These are phyloP conservation scores for Macadamia tetraphylla DNA, from an alignment of 164 flowering plant genomes.

Conservation along the genomic window DNA sequence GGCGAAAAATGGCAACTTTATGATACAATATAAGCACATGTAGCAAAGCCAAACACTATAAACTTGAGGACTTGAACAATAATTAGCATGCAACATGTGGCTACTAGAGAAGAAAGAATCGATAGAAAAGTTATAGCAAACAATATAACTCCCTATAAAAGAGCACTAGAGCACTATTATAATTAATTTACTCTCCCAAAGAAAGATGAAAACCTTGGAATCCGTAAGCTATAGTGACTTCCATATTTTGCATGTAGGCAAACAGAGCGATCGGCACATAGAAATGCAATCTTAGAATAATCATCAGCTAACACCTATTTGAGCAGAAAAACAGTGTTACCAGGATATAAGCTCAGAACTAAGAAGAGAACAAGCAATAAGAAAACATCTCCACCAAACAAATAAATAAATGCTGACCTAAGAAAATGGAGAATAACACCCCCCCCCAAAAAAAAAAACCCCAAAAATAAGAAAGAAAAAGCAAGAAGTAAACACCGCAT, in stretches of 20 bases:
- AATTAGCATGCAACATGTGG: not conserved
- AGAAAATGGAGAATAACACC: not conserved
- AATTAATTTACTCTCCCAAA: not conserved
- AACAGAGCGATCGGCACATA: constrained; percentile 91
- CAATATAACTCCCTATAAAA: not conserved
- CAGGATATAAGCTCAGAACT: not conserved
- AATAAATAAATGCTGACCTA: not conserved
- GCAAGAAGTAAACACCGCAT: too few relatives aligned
- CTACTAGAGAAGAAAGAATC: not conserved
- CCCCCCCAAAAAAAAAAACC: not conserved
- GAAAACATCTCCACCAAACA: not conserved
- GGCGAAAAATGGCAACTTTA: too few relatives aligned
- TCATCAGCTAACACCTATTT: constrained; percentile 69
- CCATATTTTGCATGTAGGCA: constrained; percentile 92
- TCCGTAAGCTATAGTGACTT: constrained; percentile 73
- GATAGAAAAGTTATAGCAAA: not conserved
- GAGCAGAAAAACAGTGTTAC: constrained; percentile 11
- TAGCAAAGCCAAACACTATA: too few relatives aligned
- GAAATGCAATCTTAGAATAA: constrained; percentile 90
- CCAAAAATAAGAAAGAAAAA: not conserved
- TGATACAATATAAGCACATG: too few relatives aligned
- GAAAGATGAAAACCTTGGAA: constrained; percentile 55
- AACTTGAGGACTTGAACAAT: not conserved
- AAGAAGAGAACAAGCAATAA: too few relatives aligned
- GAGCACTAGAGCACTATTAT: not conserved